Conservation (phyloP, 1,284 basidiomycete genomes). For the Microbotryum lychnidis-dioicae region DNA sequence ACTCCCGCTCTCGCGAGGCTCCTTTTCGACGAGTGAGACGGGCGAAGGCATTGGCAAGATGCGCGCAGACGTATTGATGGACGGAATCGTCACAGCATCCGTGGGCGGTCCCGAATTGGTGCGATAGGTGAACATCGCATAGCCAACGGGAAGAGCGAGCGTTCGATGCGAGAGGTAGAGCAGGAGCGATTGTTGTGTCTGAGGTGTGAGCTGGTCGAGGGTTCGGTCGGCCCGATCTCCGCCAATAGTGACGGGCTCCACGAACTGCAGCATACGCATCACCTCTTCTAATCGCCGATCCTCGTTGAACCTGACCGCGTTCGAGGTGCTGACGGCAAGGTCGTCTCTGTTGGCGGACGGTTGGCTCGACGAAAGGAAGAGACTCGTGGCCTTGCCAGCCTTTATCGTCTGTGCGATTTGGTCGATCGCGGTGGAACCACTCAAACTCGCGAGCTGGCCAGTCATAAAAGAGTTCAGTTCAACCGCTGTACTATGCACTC, state of each 20-base stretch:
- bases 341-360: background rate
- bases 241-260: slow-evolving; percentile 56
- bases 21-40: slow-evolving; percentile 29
- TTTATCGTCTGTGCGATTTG: slow-evolving; percentile 7
- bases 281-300: slow-evolving; percentile 80
- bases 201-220: slow-evolving; percentile 35
- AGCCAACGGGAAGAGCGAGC: slow-evolving; percentile 71
- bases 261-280: slow-evolving; percentile 74
- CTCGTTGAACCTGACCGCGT: slow-evolving; percentile 52
- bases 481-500: background rate
- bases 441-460: background rate
- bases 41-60: slow-evolving; percentile 30
- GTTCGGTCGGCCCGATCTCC: slow-evolving; percentile 45
- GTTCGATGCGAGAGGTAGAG: slow-evolving; percentile 73
- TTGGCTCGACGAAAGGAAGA: background rate
- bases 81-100: slow-evolving; percentile 61
- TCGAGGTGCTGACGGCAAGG: slow-evolving; percentile 44
- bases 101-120: slow-evolving; percentile 54
- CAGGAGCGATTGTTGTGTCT: slow-evolving; percentile 61
- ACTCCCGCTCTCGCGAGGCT: slow-evolving; percentile 17
- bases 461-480: background rate
- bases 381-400: background rate
- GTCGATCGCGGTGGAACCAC: background rate
- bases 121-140: slow-evolving; percentile 76
- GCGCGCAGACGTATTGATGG: slow-evolving; percentile 39